These are phyloP conservation scores for Penicillium nucicola DNA, from an alignment of 495 filamentous ascomycete species.

Conservation along the genomic window DNA sequence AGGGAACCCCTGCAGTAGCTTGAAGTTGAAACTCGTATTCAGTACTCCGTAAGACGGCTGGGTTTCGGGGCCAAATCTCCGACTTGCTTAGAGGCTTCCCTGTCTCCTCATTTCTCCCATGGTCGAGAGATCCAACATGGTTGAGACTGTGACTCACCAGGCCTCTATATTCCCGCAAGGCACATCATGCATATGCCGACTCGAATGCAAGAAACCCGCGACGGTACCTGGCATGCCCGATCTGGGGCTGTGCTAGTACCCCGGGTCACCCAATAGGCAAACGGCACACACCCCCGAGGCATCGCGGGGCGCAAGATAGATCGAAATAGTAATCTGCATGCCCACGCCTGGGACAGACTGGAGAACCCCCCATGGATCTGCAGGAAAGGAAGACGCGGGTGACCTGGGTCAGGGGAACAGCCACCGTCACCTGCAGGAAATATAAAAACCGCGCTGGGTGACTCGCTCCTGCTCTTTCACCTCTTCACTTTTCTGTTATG, in stretches of 20 bases:
- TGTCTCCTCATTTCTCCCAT: no score
- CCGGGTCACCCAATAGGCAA: not conserved
- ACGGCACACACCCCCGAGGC: not conserved
- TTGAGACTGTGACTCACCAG: conserved; percentile 1
- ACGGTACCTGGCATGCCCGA: conserved; percentile 6
- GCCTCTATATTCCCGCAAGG: not conserved
- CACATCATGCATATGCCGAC: no score
- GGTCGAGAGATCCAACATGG: no score
- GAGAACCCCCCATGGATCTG: conserved; percentile 3
- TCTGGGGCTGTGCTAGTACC: conserved; percentile 3
- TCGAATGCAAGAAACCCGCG: no score
- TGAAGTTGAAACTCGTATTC: no score
- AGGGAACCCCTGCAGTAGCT: no score
- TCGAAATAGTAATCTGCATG: not conserved
- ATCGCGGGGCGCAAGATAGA: not conserved
- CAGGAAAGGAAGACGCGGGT: not conserved
- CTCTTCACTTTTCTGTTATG: not conserved
- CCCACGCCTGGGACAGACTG: not conserved
- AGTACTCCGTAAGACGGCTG: no score
- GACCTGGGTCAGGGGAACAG: conserved; percentile 15
- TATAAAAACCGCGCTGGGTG: not conserved
- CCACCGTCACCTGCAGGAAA: conserved; percentile 5
- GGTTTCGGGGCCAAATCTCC: no score
- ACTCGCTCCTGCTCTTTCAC: not conserved
- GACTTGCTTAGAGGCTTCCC: no score